Conservation (phyloP, 2,329 filamentous ascomycete genomes). For the Myrmaecium sp. region DNA sequence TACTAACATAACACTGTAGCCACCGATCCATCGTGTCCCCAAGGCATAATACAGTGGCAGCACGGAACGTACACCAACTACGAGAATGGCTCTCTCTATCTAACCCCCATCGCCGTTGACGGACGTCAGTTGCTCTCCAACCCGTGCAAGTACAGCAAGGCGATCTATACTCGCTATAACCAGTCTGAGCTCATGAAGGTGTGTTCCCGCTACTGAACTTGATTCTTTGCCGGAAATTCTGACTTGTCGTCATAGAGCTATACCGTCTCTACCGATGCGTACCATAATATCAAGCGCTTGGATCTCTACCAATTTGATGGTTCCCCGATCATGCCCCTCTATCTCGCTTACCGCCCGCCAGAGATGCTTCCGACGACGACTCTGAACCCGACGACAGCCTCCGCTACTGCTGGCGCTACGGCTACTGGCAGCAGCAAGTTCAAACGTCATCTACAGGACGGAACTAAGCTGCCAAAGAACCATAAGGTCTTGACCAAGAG, state of each 20-base stretch:
- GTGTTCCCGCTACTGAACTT: constrained; percentile 7
- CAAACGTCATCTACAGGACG: constrained; percentile 14
- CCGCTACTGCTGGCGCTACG: constrained; percentile 16
- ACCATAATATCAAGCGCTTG: constrained; percentile 44
- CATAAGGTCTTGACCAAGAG: constrained; percentile 21
- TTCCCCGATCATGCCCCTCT: constrained; percentile 49
- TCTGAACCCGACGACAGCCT: constrained; percentile 37
- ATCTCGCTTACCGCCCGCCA: constrained; percentile 44
- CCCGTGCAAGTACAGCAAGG: constrained; percentile 39
- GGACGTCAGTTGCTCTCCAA: constrained; percentile 50
- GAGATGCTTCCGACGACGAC: constrained; percentile 54
- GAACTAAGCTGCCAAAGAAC: constrained; percentile 20
- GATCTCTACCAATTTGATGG: constrained; percentile 49
- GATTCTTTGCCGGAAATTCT: constrained; percentile 1
- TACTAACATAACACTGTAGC: constrained; percentile 27
- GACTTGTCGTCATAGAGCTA: constrained; percentile 19
- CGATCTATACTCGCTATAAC: constrained; percentile 50
- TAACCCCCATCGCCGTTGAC: constrained; percentile 47
- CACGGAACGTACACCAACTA: constrained; percentile 45
- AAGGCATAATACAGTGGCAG: constrained; percentile 55
- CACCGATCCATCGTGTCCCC: constrained; percentile 41
- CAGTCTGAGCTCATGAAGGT: constrained; percentile 46
- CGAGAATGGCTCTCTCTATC: constrained; percentile 38
- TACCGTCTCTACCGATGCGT: constrained; percentile 36
- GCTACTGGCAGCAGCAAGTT: constrained; percentile 19